phyloP scores from a whole-genome alignment of 2,329 filamentous ascomycete species.

The Colletotrichum abscissum region DNA sequence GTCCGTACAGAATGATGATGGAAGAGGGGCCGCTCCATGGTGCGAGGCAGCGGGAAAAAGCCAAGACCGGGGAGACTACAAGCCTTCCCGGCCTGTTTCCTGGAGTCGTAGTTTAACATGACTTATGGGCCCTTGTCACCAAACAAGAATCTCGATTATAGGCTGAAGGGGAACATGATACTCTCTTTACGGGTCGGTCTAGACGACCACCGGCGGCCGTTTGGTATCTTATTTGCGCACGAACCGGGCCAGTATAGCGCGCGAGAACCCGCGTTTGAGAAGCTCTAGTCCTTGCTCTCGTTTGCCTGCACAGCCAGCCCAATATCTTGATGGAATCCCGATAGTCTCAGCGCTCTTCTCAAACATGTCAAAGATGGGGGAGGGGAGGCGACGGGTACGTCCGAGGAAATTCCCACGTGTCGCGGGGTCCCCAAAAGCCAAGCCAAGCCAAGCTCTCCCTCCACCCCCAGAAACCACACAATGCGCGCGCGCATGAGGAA shows the following conservation, averaged over 20 bases:
- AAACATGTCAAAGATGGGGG: background rate
- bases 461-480: background rate
- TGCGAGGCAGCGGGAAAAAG: background rate
- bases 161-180: background rate
- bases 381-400: background rate
- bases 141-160: background rate
- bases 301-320: background rate
- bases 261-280: background rate
- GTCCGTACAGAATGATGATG: background rate
- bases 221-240: background rate
- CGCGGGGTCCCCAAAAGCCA: background rate
- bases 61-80: constrained; percentile 21
- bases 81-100: background rate
- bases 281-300: background rate
- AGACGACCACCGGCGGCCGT: background rate
- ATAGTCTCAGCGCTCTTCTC: background rate
- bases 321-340: background rate
- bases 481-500: background rate
- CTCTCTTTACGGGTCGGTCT: background rate
- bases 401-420: background rate
- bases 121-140: background rate
- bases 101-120: background rate
- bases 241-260: background rate
- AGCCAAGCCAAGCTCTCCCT: no score
- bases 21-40: background rate